Percentiles rank a stretch among this genome's conserved stretches.
Conservation (phyloP, 139 green algal genomes). For the Chlorella sp. region DNA sequence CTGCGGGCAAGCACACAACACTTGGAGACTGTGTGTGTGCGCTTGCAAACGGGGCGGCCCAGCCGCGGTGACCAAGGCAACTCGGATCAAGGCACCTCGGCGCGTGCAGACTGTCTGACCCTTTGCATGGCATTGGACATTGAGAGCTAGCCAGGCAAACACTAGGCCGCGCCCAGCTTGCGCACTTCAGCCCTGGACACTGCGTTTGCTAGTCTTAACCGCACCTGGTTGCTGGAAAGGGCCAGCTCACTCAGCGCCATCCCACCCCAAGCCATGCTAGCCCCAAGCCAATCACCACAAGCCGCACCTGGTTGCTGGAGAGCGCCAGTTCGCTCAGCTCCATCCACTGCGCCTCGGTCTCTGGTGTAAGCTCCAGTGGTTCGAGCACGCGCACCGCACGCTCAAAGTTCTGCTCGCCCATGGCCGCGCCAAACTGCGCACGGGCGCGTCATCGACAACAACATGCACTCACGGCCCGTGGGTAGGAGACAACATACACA, state of each 20-base stretch:
- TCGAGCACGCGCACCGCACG: constrained; percentile 46
- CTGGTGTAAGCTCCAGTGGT: constrained; percentile 60
- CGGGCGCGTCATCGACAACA: background rate
- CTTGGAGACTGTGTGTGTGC: no score
- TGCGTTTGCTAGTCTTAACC: no score
- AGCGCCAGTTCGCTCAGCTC: constrained; percentile 42
- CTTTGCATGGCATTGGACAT: no score
- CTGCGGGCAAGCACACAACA: no score
- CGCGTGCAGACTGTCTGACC: no score
- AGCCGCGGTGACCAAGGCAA: no score
- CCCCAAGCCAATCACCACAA: background rate
- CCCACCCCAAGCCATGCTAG: no score
- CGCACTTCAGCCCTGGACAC: no score
- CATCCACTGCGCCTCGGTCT: constrained; percentile 78
- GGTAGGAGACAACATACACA: background rate
- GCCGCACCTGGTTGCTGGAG: constrained; percentile 14
- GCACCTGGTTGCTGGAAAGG: constrained; percentile 23
- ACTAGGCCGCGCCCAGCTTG: no score
- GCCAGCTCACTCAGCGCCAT: constrained; percentile 43
- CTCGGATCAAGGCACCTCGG: no score
- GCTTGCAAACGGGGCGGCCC: no score
- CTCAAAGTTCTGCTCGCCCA: constrained; percentile 57
- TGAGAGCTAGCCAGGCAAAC: no score
- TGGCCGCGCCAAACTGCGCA: constrained; percentile 44
- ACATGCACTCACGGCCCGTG: background rate